Evolutionary conservation across 2,329 filamentous ascomycete genomes (phyloP).

Genomic region (Alternaria longipes): DNA sequence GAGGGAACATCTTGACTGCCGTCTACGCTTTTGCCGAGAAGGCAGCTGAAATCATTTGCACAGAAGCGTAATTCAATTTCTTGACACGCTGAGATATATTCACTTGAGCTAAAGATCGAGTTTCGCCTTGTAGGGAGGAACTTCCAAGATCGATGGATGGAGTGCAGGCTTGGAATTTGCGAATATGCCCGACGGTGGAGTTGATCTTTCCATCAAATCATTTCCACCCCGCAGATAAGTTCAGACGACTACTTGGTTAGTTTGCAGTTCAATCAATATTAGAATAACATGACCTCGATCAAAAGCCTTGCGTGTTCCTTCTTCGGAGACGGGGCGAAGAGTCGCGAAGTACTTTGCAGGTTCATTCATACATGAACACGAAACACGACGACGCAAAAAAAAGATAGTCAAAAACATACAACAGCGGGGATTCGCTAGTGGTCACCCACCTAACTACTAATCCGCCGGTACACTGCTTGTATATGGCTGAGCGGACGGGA

Average conservation of each 20-base stretch:
- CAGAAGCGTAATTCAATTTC: constrained; percentile 2
- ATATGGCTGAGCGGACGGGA: no score
- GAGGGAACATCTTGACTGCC: constrained; percentile 29
- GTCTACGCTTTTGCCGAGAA: constrained; percentile 41
- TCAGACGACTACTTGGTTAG: background rate
- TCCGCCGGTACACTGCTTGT: no score
- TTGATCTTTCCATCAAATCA: background rate
- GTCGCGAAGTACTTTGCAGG: no score
- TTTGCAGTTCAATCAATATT: background rate
- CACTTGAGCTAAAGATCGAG: background rate
- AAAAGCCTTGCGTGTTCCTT: background rate
- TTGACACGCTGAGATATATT: background rate
- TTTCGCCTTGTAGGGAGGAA: background rate
- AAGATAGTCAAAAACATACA: no score
- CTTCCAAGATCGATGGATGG: no score
- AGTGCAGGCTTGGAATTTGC: background rate
- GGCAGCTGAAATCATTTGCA: constrained; percentile 29
- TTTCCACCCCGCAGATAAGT: background rate
- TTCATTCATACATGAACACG: no score
- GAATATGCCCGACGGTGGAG: background rate
- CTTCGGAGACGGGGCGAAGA: background rate
- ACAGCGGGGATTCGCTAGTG: no score
- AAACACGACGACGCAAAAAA: no score
- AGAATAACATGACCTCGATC: background rate
- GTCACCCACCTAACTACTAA: no score